Evolutionary conservation across 208 protist genomes (phyloP).

Genomic region (Acanthamoeba royreba): DNA sequence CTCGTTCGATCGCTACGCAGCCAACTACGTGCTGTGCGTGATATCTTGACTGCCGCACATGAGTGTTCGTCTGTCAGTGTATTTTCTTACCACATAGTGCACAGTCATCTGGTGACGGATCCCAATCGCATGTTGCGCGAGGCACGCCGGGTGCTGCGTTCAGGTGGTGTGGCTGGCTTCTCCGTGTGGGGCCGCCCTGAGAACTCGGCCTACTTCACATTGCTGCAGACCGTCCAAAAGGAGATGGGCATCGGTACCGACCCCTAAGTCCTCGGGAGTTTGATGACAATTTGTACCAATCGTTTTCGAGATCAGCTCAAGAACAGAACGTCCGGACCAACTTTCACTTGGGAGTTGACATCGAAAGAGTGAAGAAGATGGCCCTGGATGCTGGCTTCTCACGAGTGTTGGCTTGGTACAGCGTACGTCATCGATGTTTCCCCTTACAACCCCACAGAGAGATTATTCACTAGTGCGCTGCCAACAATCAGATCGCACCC

Average conservation of each 20-base stretch:
- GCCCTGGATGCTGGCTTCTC: conserved; percentile 50
- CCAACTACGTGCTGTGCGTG: conserved; percentile 26
- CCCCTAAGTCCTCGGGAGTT: not conserved
- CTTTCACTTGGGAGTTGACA: conserved; percentile 10
- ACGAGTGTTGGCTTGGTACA: not conserved
- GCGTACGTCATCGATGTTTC: not conserved
- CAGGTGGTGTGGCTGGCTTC: conserved; percentile 49
- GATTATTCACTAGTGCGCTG: not conserved
- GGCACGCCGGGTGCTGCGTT: conserved; percentile 18
- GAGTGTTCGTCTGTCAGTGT: not conserved
- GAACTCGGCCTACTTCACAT: conserved; percentile 37
- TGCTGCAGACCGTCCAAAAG: not conserved
- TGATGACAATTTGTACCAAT: not conserved
- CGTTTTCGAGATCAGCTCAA: not conserved
- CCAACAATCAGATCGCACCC: not conserved
- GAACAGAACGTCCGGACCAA: not conserved
- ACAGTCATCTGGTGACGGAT: conserved; percentile 43
- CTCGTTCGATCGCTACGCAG: conserved; percentile 23
- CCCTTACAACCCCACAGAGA: not conserved
- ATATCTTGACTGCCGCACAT: not conserved
- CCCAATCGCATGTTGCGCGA: conserved; percentile 48
- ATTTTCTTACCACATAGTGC: not conserved
- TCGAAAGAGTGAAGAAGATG: not conserved
- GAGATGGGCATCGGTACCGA: not conserved
- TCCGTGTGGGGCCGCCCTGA: conserved; percentile 52